These are phyloP conservation scores for Gracilaria gracilis DNA, from an alignment of 23 red algal species.

Conservation along the genomic window DNA sequence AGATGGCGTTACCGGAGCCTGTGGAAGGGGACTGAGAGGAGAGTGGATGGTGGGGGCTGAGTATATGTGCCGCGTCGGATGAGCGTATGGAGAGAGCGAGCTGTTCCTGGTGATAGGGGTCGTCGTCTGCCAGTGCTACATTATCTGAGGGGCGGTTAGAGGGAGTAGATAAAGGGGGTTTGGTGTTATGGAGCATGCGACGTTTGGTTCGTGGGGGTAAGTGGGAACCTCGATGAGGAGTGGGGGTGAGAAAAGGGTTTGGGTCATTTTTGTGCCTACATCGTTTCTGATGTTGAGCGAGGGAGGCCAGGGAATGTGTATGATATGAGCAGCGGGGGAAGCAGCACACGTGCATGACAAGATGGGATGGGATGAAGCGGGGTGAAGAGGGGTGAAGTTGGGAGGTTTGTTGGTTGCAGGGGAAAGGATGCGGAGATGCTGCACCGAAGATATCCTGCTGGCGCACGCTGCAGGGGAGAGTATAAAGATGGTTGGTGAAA, in stretches of 20 bases:
- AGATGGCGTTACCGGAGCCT: background rate
- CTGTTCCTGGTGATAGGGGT: background rate
- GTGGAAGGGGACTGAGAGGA: background rate
- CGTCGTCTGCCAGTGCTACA: background rate
- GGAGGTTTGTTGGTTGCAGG: no score
- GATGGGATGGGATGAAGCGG: background rate
- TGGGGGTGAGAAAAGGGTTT: background rate
- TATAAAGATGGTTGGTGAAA: no score
- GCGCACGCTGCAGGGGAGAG: no score
- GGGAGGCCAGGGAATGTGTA: background rate
- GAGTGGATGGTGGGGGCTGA: background rate
- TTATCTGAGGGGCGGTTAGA: slow-evolving; percentile 19
- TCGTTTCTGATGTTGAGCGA: background rate
- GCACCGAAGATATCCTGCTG: no score
- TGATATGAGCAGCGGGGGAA: background rate
- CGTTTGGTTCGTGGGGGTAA: background rate
- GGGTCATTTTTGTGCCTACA: background rate
- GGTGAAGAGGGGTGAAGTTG: no score
- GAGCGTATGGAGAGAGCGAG: background rate
- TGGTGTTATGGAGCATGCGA: background rate
- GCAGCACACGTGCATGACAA: background rate
- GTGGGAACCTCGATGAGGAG: background rate
- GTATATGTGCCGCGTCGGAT: background rate
- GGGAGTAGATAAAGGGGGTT: background rate
- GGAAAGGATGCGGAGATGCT: no score